Conservation (phyloP, 768 basidiomycete species). For the Tricholoma terreum region DNA sequence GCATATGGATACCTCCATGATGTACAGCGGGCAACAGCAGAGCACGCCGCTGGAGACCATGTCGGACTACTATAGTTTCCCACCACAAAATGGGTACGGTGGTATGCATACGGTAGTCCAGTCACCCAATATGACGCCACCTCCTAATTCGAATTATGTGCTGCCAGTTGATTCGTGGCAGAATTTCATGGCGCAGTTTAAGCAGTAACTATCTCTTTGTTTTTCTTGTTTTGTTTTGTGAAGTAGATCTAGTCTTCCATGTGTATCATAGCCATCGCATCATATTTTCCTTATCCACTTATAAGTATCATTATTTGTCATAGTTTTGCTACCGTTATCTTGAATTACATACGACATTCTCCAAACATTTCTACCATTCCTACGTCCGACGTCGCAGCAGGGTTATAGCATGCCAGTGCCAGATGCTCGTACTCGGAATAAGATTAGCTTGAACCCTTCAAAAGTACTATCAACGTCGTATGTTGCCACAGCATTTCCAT, state of each 20-base stretch:
- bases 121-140: slow-evolving; percentile 26
- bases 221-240: neutral
- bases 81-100: slow-evolving; percentile 17
- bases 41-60: slow-evolving; percentile 26
- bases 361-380: neutral
- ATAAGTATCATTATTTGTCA: slow-evolving; percentile 30
- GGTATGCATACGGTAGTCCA: slow-evolving; percentile 20
- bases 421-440: slow-evolving; percentile 64
- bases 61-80: slow-evolving; percentile 31
- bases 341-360: neutral
- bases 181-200: slow-evolving; percentile 46
- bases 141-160: slow-evolving; percentile 32
- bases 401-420: slow-evolving; percentile 54
- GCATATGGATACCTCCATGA: slow-evolving; percentile 15
- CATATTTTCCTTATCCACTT: slow-evolving; percentile 13
- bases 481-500: slow-evolving; percentile 20
- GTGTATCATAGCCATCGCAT: slow-evolving; percentile 15
- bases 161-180: slow-evolving; percentile 43
- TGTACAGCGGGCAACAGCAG: slow-evolving; percentile 20
- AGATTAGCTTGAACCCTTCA: slow-evolving; percentile 58
- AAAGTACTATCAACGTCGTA: slow-evolving; percentile 55
- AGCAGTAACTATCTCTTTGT: slow-evolving; percentile 16
- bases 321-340: slow-evolving; percentile 15
- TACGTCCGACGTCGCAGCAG: neutral
- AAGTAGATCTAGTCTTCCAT: slow-evolving; percentile 6